Percentiles rank a stretch among this genome's conserved stretches.
Conservation (phyloP, 768 basidiomycete genomes). For the Panellus pusillus region DNA sequence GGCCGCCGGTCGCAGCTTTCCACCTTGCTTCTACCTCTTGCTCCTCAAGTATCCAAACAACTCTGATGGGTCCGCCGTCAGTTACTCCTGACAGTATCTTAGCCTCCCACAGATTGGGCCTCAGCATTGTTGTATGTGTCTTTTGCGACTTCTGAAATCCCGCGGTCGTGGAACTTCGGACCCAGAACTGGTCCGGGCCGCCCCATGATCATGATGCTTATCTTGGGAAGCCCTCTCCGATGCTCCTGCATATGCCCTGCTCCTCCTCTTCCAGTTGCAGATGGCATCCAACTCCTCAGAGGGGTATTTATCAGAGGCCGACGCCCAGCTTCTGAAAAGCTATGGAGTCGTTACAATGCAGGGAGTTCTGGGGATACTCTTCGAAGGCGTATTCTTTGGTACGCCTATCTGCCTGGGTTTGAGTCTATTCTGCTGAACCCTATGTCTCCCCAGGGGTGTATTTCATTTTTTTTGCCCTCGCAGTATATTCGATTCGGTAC, state of each 20-base stretch:
- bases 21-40: too few species aligned
- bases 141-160: too few species aligned
- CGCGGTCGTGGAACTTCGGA: too few species aligned
- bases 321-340: neutral
- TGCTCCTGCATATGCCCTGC: neutral
- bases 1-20: too few species aligned
- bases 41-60: too few species aligned
- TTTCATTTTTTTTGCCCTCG: constrained; percentile 1
- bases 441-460: constrained; percentile 1
- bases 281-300: constrained; percentile 7
- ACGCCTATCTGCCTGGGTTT: neutral
- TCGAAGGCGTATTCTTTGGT: constrained; percentile 3
- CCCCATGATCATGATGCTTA: too few species aligned
- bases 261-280: neutral
- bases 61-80: too few species aligned
- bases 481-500: constrained; percentile 4
- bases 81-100: too few species aligned
- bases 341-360: constrained; percentile 3
- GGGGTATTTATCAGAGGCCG: constrained; percentile 3
- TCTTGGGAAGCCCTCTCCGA: too few species aligned
- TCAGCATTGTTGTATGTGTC: too few species aligned
- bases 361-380: constrained; percentile 5
- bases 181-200: too few species aligned
- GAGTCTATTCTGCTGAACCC: neutral
- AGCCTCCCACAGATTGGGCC: too few species aligned